Base-by-base conservation (phyloP, 208 protist genomes). In the Jaenimonas drosophilae region DNA sequence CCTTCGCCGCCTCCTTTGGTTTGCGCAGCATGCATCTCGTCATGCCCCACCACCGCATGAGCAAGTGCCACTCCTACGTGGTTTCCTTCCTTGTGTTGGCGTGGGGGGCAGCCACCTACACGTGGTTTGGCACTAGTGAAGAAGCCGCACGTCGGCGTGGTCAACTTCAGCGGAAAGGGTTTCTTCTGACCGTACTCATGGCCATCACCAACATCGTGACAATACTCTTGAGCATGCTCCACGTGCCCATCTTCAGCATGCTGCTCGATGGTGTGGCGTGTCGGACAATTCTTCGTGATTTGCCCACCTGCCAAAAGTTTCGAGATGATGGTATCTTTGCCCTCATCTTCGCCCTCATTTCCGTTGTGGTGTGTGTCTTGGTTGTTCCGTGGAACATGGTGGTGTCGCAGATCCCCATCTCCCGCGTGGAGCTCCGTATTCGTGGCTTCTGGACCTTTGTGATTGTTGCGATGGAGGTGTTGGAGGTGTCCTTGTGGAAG, bases 401-500 rank as follows among this genome's bases (percentile, higher is more conserved):
- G 48, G 61, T 45, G 31, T 60, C 59, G 31, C 58, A 73, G 33
- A 68, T 64, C 39, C 59, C 49, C 23, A 59, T 73, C 11, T 53
- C 64, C 0, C 64, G 69, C 47, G 51, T 79, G 37, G 77, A 78
- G 26, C 44, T 77, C 34, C 52, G 59, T 2, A 44, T 78, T 12
- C 72, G 68, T 21, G 49, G 50, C 7, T 57, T 58, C 27, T 60
- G 58, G 37, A 57, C 76, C 38, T 73, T 81, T 23, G 7, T 68
- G 26, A 47, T 60, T 41, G 58, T 63, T 33, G 38, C 59, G 6
- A 11, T 60, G 46, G 53, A 70, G 32, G 41, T 77, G 33, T 37
- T 61, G 39, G 54, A 78, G 45, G 59, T 70, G 4, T 40, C 64
- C 26, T 76, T 81, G 65, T 87, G 77, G 77, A 87, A 87, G 47